phyloP scores from a whole-genome alignment of 2,329 filamentous ascomycete genomes.

The Neopestalotiopsis sp. region DNA sequence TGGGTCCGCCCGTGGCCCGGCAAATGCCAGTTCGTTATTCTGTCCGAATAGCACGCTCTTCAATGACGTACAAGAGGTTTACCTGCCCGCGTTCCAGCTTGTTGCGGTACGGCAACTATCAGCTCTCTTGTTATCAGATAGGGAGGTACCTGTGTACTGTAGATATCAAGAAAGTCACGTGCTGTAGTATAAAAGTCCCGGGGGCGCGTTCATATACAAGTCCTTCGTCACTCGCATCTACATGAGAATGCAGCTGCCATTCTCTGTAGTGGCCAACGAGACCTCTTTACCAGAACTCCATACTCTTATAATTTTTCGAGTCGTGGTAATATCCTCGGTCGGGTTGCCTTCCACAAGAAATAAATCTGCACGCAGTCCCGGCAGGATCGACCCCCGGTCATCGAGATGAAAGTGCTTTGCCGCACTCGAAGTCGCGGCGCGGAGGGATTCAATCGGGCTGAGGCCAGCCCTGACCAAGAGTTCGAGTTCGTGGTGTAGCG shows the following conservation, averaged over 20 bases:
- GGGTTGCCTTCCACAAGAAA: constrained; percentile 36
- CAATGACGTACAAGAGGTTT: neutral
- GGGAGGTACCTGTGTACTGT: too few relatives aligned
- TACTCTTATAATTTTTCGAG: constrained; percentile 29
- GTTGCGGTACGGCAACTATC: neutral
- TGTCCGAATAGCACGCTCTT: neutral
- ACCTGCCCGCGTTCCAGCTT: neutral
- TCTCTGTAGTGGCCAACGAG: neutral
- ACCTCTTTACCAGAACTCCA: constrained; percentile 30
- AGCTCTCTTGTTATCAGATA: neutral
- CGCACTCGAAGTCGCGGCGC: constrained; percentile 29
- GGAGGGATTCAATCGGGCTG: constrained; percentile 29
- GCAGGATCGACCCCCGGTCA: constrained; percentile 31
- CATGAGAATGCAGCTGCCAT: constrained; percentile 7
- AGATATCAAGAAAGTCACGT: too few relatives aligned
- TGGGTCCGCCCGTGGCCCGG: neutral
- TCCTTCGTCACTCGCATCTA: neutral
- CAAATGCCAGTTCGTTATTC: neutral
- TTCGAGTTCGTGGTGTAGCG: constrained; percentile 34
- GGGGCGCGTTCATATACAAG: neutral
- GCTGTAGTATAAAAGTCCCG: too few relatives aligned
- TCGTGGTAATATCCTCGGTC: constrained; percentile 32
- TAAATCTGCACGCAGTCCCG: constrained; percentile 34
- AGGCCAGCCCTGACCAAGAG: constrained; percentile 31
- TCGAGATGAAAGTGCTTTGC: constrained; percentile 28